These are phyloP conservation scores for Nicotiana undulata DNA, from an alignment of 257 asterid species.

Conservation along the genomic window DNA sequence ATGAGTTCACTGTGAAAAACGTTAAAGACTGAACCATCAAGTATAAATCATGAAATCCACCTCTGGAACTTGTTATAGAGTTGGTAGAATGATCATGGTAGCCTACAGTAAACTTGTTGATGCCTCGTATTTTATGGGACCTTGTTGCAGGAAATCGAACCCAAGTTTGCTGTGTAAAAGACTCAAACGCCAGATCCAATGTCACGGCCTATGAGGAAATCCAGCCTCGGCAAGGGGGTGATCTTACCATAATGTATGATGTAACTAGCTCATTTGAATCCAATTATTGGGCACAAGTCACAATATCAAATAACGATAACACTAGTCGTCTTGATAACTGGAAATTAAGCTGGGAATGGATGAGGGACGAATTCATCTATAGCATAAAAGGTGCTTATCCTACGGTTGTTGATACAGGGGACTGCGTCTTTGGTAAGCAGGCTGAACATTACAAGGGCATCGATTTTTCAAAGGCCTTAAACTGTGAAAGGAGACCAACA, in stretches of 20 bases:
- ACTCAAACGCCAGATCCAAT: conserved; percentile 22
- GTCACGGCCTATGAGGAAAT: conserved; percentile 5
- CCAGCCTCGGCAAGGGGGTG: conserved; percentile 40
- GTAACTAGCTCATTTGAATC: conserved; percentile 31
- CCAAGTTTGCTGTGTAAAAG: conserved; percentile 38
- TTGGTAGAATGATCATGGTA: not conserved
- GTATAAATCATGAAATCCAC: no score
- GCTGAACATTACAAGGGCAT: conserved; percentile 26
- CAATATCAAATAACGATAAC: conserved; percentile 48
- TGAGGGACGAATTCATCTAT: conserved; percentile 54
- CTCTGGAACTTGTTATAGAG: not conserved
- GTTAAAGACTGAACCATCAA: no score
- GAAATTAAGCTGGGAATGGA: conserved; percentile 67
- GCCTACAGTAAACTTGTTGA: not conserved
- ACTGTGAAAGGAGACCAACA: conserved; percentile 47
- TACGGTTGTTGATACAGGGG: conserved; percentile 28
- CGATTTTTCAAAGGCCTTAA: conserved; percentile 44
- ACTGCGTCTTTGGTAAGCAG: conserved; percentile 52
- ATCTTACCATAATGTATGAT: conserved; percentile 53
- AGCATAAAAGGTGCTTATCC: conserved; percentile 63
- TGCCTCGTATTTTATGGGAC: not conserved
- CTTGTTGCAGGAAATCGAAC: conserved; percentile 28
- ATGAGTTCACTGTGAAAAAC: no score
- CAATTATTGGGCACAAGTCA: conserved; percentile 51
- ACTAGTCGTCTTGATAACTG: conserved; percentile 47